phyloP scores from a whole-genome alignment of 192 early-diverging fungal species.

The Podila epicladia region DNA sequence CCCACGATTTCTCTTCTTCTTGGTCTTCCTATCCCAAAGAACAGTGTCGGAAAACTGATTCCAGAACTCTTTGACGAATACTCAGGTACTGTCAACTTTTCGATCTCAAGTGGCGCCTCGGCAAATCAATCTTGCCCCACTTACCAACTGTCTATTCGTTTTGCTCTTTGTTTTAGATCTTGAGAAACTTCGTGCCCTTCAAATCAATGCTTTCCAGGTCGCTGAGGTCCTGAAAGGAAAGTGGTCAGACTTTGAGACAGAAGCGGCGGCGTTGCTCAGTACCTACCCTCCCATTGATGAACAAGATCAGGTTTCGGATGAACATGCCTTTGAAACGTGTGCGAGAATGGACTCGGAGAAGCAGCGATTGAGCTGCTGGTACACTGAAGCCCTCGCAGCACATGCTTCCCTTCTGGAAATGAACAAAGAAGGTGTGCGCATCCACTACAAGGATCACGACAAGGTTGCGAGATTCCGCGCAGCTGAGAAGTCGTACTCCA shows the following conservation, averaged over 20 bases:
- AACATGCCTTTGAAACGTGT: constrained; percentile 4
- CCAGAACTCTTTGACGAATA: constrained; percentile 74
- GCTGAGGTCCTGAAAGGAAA: constrained; percentile 39
- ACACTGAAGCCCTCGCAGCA: constrained; percentile 23
- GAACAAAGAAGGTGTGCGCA: neutral
- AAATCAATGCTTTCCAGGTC: constrained; percentile 73
- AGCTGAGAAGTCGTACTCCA: constrained; percentile 19
- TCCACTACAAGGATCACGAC: neutral
- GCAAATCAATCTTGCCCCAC: neutral
- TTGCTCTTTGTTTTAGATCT: constrained; percentile 8
- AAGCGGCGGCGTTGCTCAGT: constrained; percentile 9
- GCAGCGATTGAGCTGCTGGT: constrained; percentile 39
- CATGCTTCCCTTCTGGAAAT: constrained; percentile 42
- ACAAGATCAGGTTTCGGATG: constrained; percentile 5
- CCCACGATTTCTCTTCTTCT: constrained; percentile 84
- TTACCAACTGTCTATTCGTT: neutral
- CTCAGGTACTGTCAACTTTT: constrained; percentile 27
- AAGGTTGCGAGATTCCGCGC: neutral
- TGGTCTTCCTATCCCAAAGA: constrained; percentile 92
- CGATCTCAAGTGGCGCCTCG: neutral
- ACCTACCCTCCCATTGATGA: constrained; percentile 1
- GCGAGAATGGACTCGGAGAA: constrained; percentile 16
- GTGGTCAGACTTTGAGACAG: constrained; percentile 46
- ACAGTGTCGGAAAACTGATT: constrained; percentile 88
- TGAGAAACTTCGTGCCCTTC: constrained; percentile 63